These are phyloP conservation scores for Colletotrichum sp. DNA, from an alignment of 2,329 filamentous ascomycete genomes.

Conservation along the genomic window DNA sequence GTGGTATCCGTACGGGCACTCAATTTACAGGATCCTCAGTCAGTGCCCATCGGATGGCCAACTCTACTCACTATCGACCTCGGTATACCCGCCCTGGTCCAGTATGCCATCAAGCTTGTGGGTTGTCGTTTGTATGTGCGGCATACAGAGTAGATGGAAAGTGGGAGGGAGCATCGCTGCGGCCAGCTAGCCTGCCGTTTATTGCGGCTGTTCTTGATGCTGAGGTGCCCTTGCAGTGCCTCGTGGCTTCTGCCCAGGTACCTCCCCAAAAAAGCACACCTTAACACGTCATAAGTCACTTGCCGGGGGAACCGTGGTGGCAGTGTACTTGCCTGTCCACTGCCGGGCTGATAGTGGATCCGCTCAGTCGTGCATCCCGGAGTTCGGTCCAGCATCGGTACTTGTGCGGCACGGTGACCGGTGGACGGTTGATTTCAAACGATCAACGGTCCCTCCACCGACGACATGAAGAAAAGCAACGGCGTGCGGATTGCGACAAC, in stretches of 20 bases:
- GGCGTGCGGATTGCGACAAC: background rate
- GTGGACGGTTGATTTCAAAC: background rate
- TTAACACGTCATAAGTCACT: conserved; percentile 13
- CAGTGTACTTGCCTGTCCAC: background rate
- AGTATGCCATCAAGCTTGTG: background rate
- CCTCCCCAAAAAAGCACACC: background rate
- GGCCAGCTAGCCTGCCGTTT: background rate
- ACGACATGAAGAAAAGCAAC: conserved; percentile 1
- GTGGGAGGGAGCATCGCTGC: background rate
- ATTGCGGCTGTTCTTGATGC: background rate
- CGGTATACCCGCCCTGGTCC: conserved; percentile 1
- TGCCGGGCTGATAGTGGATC: background rate
- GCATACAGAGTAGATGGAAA: background rate
- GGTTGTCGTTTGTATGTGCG: background rate
- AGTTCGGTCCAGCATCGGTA: background rate
- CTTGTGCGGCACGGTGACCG: background rate
- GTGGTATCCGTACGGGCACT: background rate
- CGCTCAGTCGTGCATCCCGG: background rate
- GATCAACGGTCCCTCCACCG: conserved; percentile 5
- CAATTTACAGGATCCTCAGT: background rate
- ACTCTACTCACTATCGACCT: background rate
- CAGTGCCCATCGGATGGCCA: background rate
- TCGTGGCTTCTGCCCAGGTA: background rate
- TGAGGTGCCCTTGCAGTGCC: background rate
- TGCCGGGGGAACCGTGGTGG: background rate